Conservation (phyloP, 2,329 filamentous ascomycete genomes). For the Curvularia verruculosa region DNA sequence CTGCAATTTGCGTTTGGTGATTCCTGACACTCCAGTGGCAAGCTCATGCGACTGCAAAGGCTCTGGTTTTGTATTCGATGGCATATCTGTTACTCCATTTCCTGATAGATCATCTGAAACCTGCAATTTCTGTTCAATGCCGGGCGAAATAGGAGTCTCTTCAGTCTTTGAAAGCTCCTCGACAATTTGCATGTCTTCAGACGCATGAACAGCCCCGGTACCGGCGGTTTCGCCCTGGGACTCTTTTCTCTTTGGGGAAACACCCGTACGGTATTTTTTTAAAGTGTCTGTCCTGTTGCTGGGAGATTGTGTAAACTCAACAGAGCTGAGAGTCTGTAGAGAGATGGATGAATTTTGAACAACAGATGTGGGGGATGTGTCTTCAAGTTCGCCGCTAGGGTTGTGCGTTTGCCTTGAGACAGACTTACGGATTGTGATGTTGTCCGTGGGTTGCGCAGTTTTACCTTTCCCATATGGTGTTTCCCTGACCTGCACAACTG, state of each 20-base stretch:
- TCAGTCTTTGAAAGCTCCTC: background rate
- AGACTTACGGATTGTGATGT: background rate
- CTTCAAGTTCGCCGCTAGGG: conserved; percentile 23
- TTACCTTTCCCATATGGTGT: conserved; percentile 36
- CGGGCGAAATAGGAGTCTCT: background rate
- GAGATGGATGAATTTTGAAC: conserved; percentile 35
- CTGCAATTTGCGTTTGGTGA: conserved; percentile 33
- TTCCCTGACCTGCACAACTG: conserved; percentile 39
- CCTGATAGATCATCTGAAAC: background rate
- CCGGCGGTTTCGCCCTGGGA: background rate
- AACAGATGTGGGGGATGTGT: conserved; percentile 34
- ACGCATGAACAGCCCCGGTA: too few relatives aligned
- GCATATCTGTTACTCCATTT: background rate
- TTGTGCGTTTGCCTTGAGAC: conserved; percentile 15
- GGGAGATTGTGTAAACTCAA: background rate
- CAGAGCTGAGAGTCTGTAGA: conserved; percentile 7
- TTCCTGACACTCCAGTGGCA: background rate
- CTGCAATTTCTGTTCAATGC: background rate
- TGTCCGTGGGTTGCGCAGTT: conserved; percentile 5
- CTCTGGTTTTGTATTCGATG: conserved; percentile 1
- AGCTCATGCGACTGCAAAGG: background rate
- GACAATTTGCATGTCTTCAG: background rate
- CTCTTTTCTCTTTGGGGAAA: background rate
- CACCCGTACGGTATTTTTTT: background rate
- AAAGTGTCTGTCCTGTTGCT: background rate